Conservation (phyloP, 352 stramenopile genomes). For the Pythium myriotylum region DNA sequence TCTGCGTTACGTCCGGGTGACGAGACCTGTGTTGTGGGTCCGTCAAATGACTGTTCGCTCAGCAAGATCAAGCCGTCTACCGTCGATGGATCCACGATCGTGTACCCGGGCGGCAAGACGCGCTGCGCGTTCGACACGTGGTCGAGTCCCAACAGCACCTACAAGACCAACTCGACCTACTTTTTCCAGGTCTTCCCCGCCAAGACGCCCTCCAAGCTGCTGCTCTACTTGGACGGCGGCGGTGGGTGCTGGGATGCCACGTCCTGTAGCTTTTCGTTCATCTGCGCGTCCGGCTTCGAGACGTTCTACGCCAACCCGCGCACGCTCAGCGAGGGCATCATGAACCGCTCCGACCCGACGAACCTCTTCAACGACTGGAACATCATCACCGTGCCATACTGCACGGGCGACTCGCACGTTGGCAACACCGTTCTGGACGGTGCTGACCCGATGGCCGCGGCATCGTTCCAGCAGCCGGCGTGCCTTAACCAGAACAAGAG, state of each 20-base stretch:
- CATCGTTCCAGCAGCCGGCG: constrained; percentile 41
- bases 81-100: constrained; percentile 38
- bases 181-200: constrained; percentile 63
- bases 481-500: constrained; percentile 51
- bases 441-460: constrained; percentile 20
- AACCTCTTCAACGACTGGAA: constrained; percentile 77
- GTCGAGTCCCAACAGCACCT: constrained; percentile 28
- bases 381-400: constrained; percentile 71
- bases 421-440: constrained; percentile 38
- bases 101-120: constrained; percentile 51
- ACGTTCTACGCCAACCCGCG: constrained; percentile 45
- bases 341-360: constrained; percentile 50
- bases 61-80: constrained; percentile 21
- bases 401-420: constrained; percentile 68
- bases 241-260: constrained; percentile 61
- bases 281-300: constrained; percentile 43
- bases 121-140: constrained; percentile 54
- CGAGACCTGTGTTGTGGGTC: constrained; percentile 12
- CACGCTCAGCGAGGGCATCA: constrained; percentile 40
- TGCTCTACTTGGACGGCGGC: constrained; percentile 65
- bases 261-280: constrained; percentile 63
- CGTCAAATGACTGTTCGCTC: constrained; percentile 1
- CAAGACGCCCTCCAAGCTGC: constrained; percentile 43
- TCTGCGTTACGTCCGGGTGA: constrained; percentile 18
- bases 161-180: constrained; percentile 51